Evolutionary conservation across 2,329 filamentous ascomycete species (phyloP).

Genomic region (Hymenoscyphus albidus): DNA sequence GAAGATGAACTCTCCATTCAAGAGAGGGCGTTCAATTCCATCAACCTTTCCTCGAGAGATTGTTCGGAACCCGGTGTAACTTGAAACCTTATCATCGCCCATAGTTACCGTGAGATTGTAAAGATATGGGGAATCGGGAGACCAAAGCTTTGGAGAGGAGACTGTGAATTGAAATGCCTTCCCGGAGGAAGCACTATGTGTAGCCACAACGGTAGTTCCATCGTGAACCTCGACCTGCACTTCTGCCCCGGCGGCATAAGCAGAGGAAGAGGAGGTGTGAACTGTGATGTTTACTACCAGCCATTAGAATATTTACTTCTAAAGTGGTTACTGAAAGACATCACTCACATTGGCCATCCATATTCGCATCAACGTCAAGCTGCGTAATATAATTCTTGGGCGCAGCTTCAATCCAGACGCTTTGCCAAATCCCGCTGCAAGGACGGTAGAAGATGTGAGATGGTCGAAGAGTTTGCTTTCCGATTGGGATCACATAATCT

Average conservation of each 20-base stretch:
- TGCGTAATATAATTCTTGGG: constrained; percentile 51
- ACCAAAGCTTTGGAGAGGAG: constrained; percentile 57
- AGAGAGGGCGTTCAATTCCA: constrained; percentile 40
- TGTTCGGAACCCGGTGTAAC: constrained; percentile 68
- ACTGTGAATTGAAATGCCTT: constrained; percentile 53
- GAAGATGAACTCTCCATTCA: constrained; percentile 68
- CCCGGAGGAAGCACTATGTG: constrained; percentile 44
- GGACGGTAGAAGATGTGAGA: constrained; percentile 65
- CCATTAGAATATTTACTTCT: no score
- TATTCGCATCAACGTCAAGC: constrained; percentile 43
- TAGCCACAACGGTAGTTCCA: constrained; percentile 20
- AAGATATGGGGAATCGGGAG: constrained; percentile 56
- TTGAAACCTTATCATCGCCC: constrained; percentile 51
- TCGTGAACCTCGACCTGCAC: constrained; percentile 13
- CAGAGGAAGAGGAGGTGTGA: constrained; percentile 39
- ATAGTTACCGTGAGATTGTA: constrained; percentile 60
- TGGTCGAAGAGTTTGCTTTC: constrained; percentile 54
- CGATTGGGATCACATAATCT: constrained; percentile 56
- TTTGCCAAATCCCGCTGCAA: constrained; percentile 72
- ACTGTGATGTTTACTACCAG: constrained; percentile 48
- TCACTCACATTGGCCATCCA: constrained; percentile 47
- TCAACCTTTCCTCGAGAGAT: constrained; percentile 52
- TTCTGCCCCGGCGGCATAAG: constrained; percentile 30
- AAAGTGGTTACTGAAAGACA: constrained; percentile 34
- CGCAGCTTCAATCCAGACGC: constrained; percentile 66